Percentiles rank a stretch among this genome's conserved stretches.
Conservation (phyloP, 164 flowering plant genomes). For the Stephania cephalantha region DNA sequence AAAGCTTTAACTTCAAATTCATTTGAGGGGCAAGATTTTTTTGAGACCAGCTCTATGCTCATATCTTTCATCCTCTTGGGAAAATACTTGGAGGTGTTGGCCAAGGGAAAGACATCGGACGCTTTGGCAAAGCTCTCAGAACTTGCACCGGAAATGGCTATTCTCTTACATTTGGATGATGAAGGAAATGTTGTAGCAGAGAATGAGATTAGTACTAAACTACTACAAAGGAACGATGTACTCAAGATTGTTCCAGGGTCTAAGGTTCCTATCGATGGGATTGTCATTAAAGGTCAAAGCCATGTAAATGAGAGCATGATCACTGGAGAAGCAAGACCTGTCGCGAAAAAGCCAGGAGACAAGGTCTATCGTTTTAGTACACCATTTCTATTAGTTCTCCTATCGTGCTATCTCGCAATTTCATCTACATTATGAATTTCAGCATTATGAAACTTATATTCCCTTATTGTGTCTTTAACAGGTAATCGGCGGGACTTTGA, state of each 20-base stretch:
- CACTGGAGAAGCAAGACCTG: constrained; percentile 84
- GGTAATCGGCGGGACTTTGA: constrained; percentile 94
- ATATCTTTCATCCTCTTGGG: constrained; percentile 91
- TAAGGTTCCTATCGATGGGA: constrained; percentile 87
- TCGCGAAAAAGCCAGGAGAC: constrained; percentile 74
- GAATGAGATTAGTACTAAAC: constrained; percentile 66
- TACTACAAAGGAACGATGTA: constrained; percentile 78
- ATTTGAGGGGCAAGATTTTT: constrained; percentile 85
- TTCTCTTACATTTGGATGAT: constrained; percentile 44
- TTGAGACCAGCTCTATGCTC: constrained; percentile 94
- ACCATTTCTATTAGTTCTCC: background rate
- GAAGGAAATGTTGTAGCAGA: constrained; percentile 67
- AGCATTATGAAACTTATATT: background rate
- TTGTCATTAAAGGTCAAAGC: constrained; percentile 79
- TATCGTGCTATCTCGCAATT: background rate
- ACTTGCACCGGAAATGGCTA: constrained; percentile 77
- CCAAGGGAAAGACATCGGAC: constrained; percentile 91
- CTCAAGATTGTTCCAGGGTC: constrained; percentile 82
- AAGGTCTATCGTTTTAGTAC: constrained; percentile 39
- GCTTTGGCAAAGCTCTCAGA: constrained; percentile 83
- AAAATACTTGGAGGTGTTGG: constrained; percentile 81
- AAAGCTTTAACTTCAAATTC: constrained; percentile 53
- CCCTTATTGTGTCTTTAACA: constrained; percentile 18
- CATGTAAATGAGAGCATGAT: constrained; percentile 96
- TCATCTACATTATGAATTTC: background rate